Evolutionary conservation across 2,329 filamentous ascomycete species (phyloP).

Genomic region (Colletotrichum australisinense): DNA sequence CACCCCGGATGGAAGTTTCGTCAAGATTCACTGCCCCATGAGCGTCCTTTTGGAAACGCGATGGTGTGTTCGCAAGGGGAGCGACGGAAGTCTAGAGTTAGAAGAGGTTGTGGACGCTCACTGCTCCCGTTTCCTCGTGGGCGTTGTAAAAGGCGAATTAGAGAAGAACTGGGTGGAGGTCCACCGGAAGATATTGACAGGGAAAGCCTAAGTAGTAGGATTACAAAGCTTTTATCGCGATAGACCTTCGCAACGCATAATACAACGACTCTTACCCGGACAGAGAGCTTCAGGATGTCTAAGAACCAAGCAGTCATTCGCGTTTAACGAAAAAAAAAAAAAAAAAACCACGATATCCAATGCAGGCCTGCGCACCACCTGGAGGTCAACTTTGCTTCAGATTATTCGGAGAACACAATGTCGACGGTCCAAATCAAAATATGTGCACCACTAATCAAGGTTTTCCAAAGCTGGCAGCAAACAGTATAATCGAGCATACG

Average conservation of each 20-base stretch:
- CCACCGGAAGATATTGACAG: conserved; percentile 56
- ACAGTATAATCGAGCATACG: no score
- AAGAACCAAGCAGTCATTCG: no score
- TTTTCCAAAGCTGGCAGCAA: no score
- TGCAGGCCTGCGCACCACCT: no score
- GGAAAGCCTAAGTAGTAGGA: background rate
- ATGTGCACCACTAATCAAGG: no score
- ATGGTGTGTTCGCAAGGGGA: conserved; percentile 53
- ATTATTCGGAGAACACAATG: no score
- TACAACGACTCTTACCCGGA: no score
- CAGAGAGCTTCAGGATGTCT: background rate
- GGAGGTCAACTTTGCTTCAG: no score
- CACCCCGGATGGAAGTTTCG: conserved; percentile 60
- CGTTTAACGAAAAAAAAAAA: no score
- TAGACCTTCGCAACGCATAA: background rate
- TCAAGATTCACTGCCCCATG: conserved; percentile 62
- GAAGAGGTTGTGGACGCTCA: conserved; percentile 60
- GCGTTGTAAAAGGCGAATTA: conserved; percentile 60
- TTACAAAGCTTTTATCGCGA: background rate
- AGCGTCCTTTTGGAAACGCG: conserved; percentile 63
- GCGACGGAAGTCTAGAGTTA: conserved; percentile 51
- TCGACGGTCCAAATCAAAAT: no score
- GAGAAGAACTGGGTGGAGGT: conserved; percentile 63
- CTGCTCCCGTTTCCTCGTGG: conserved; percentile 61
- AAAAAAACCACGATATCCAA: no score